Evolutionary conservation across 495 filamentous ascomycete species (phyloP).

Genomic region (Articulospora tetracladia): DNA sequence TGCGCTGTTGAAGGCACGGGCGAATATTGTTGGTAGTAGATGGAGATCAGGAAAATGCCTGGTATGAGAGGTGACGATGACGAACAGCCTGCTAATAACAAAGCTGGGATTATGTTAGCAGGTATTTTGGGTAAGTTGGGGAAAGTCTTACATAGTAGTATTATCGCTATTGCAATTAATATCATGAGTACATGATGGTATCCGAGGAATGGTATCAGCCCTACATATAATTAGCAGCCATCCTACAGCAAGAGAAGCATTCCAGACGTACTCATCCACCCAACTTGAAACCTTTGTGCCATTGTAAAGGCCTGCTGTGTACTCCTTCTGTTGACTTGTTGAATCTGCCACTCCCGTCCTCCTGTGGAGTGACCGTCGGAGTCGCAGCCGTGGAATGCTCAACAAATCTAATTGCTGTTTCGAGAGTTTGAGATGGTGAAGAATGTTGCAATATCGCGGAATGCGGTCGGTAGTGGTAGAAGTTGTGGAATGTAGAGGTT

Average conservation of each 20-base stretch:
- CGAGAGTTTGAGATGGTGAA: constrained; percentile 2
- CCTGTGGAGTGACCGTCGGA: constrained; percentile 28
- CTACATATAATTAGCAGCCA: constrained; percentile 39
- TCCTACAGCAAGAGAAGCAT: background rate
- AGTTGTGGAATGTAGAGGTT: constrained; percentile 6
- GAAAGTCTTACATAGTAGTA: constrained; percentile 80
- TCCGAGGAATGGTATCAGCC: constrained; percentile 89
- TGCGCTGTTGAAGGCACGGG: constrained; percentile 69
- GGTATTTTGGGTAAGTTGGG: background rate
- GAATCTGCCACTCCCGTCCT: constrained; percentile 27
- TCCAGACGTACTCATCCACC: constrained; percentile 25
- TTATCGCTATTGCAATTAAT: constrained; percentile 88
- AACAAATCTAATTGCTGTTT: constrained; percentile 17
- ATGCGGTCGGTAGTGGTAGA: constrained; percentile 11
- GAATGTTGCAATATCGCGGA: background rate
- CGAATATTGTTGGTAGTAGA: constrained; percentile 66
- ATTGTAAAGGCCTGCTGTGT: constrained; percentile 16
- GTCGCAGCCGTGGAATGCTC: constrained; percentile 28
- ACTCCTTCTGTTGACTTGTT: constrained; percentile 13
- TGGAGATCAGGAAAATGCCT: constrained; percentile 73
- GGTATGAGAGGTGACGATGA: constrained; percentile 72
- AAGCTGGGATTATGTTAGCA: constrained; percentile 44
- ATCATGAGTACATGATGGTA: constrained; percentile 99
- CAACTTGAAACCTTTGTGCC: constrained; percentile 25
- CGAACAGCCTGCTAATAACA: constrained; percentile 76